These are phyloP conservation scores for Talaromyces rugulosus DNA, from an alignment of 2,329 filamentous ascomycete species.

Conservation along the genomic window DNA sequence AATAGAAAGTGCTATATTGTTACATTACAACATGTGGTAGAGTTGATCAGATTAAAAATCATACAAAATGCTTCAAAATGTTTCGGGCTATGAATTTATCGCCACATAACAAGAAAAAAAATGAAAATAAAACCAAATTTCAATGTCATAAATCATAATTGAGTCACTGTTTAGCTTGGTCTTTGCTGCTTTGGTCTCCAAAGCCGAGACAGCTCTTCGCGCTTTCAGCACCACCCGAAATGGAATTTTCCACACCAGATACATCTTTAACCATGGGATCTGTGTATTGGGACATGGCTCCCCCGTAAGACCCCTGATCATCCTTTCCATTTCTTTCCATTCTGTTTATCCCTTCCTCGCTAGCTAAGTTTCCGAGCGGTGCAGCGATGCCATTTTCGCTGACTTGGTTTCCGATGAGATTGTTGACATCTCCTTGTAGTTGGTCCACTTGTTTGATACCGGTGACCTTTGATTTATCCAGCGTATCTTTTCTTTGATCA, in stretches of 20 bases:
- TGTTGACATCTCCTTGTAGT: constrained; percentile 49
- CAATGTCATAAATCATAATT: not conserved
- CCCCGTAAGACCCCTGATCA: constrained; percentile 42
- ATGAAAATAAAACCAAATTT: not conserved
- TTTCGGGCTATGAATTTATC: no score
- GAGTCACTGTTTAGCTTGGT: not conserved
- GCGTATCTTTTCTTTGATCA: constrained; percentile 35
- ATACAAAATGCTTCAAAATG: no score
- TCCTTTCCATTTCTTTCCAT: constrained; percentile 53
- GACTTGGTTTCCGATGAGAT: constrained; percentile 47
- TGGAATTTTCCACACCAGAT: constrained; percentile 13
- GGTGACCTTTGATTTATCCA: constrained; percentile 51
- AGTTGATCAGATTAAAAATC: no score
- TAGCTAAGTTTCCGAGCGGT: constrained; percentile 45
- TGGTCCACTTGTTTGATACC: constrained; percentile 49
- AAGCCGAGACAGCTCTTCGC: constrained; percentile 5
- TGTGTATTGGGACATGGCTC: constrained; percentile 13
- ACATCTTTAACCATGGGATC: constrained; percentile 15
- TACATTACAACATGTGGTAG: no score
- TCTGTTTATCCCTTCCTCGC: constrained; percentile 52
- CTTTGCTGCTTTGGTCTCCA: not conserved
- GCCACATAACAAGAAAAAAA: not conserved
- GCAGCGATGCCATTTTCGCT: constrained; percentile 50
- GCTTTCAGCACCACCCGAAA: constrained; percentile 13
- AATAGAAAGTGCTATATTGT: no score